Evolutionary conservation across 768 basidiomycete species (phyloP).

Genomic region (Macrolepiota dolichaula): DNA sequence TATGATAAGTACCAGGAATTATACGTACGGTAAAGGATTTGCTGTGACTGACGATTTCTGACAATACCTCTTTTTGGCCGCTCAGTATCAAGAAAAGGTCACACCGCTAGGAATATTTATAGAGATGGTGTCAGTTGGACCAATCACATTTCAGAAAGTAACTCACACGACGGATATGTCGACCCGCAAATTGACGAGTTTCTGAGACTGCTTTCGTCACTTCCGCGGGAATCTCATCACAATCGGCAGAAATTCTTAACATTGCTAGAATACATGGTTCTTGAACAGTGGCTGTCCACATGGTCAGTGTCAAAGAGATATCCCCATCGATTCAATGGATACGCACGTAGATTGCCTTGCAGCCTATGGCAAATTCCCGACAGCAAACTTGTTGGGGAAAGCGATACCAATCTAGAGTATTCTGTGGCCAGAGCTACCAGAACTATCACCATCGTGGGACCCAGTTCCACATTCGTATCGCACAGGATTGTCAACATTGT

Average conservation of each 20-base stretch:
- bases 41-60: constrained; percentile 43
- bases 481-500: constrained; percentile 36
- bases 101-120: constrained; percentile 50
- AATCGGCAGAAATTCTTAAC: constrained; percentile 61
- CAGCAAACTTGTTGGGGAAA: constrained; percentile 15
- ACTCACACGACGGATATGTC: constrained; percentile 43
- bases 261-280: constrained; percentile 72
- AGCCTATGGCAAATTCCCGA: constrained; percentile 19
- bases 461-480: constrained; percentile 65
- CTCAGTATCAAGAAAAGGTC: constrained; percentile 58
- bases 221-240: constrained; percentile 43
- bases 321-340: not conserved
- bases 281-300: constrained; percentile 59
- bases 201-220: constrained; percentile 39
- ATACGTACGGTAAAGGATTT: constrained; percentile 50
- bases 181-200: constrained; percentile 40
- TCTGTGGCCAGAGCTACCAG: constrained; percentile 32
- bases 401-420: constrained; percentile 13
- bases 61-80: constrained; percentile 40
- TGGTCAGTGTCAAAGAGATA: constrained; percentile 7
- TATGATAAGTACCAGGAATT: not conserved
- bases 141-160: not conserved
- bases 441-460: constrained; percentile 42
- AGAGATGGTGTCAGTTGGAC: constrained; percentile 10
- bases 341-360: constrained; percentile 18